A percentile compares a stretch with the other conserved stretches of the same genome.
phyloP scores from a whole-genome alignment of 2,329 filamentous ascomycete genomes.

The Botryosphaeria agaves region DNA sequence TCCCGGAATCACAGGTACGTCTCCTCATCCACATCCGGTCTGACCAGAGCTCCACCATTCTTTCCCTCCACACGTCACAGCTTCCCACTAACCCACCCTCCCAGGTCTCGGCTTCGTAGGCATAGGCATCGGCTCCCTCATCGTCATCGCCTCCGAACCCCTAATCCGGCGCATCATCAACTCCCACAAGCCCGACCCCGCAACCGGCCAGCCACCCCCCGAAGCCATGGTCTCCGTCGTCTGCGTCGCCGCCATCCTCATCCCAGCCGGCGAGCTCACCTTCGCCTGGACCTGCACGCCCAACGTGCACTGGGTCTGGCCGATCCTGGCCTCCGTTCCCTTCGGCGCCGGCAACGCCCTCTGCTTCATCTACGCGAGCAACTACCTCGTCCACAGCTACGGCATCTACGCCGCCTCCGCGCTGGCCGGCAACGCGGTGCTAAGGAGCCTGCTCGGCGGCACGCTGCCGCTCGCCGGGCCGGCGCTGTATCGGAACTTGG shows the following conservation, averaged over 20 bases:
- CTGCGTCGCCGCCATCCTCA: slow-evolving; percentile 56
- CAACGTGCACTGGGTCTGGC: slow-evolving; percentile 65
- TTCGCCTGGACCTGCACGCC: slow-evolving; percentile 84
- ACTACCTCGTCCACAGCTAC: slow-evolving; percentile 65
- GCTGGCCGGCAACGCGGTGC: slow-evolving; percentile 61
- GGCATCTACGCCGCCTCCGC: slow-evolving; percentile 70
- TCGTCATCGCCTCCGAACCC: slow-evolving; percentile 40
- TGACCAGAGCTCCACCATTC: too few species aligned
- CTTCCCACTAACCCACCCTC: slow-evolving; percentile 18
- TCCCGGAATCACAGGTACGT: slow-evolving; percentile 51
- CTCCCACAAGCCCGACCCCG: slow-evolving; percentile 53
- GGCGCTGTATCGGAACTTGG: slow-evolving; percentile 50
- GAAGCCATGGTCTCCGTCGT: slow-evolving; percentile 72
- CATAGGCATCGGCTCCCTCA: slow-evolving; percentile 39
- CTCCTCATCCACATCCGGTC: too few species aligned
- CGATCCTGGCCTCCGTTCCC: slow-evolving; percentile 60
- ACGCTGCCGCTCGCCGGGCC: slow-evolving; percentile 59
- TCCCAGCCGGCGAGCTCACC: slow-evolving; percentile 63
- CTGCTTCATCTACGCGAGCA: slow-evolving; percentile 68
- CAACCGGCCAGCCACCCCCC: slow-evolving; percentile 54
- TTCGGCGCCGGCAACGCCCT: slow-evolving; percentile 63
- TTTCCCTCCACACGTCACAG: too few species aligned
- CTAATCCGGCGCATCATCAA: slow-evolving; percentile 65
- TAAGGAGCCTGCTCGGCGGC: slow-evolving; percentile 59
- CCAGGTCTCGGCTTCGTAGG: slow-evolving; percentile 67